phyloP scores from a whole-genome alignment of 2,329 filamentous ascomycete genomes.

The Pyrenophora graminea region DNA sequence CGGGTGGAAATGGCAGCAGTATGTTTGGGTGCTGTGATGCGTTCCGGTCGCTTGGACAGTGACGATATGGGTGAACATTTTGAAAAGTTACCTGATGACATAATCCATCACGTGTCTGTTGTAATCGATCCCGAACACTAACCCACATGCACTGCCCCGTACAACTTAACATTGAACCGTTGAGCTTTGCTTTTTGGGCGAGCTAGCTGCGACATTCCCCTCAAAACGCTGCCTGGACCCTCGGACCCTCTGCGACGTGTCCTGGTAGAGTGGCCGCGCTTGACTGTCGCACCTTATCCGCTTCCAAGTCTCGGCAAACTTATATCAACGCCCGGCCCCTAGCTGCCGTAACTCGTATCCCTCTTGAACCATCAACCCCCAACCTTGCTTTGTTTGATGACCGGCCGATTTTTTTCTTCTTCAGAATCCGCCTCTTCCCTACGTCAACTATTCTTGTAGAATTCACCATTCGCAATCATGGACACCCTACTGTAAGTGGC shows the following conservation, averaged over 20 bases:
- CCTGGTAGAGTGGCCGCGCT: slow-evolving; percentile 9
- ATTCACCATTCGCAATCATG: slow-evolving; percentile 49
- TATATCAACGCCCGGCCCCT: slow-evolving; percentile 21
- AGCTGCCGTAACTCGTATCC: slow-evolving; percentile 10
- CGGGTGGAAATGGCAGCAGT: slow-evolving; percentile 24
- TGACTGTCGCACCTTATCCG: slow-evolving; percentile 20
- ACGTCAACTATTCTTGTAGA: slow-evolving; percentile 7
- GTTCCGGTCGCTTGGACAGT: slow-evolving; percentile 23
- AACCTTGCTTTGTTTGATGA: slow-evolving; percentile 9
- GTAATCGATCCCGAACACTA: slow-evolving; percentile 9
- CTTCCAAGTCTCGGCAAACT: slow-evolving; percentile 28
- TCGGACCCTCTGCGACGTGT: slow-evolving; percentile 19
- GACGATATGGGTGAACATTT: slow-evolving; percentile 35
- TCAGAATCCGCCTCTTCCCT: slow-evolving; percentile 10
- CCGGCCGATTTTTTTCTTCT: slow-evolving; percentile 7
- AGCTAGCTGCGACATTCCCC: slow-evolving; percentile 9
- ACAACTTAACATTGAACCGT: slow-evolving; percentile 7
- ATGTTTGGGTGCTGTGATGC: slow-evolving; percentile 16
- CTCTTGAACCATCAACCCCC: slow-evolving; percentile 24
- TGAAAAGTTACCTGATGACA: slow-evolving; percentile 35
- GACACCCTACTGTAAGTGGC: slow-evolving; percentile 65
- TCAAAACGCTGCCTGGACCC: slow-evolving; percentile 6
- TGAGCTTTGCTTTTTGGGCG: slow-evolving; percentile 21
- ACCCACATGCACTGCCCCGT: slow-evolving; percentile 2
- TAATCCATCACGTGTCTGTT: slow-evolving; percentile 14